Evolutionary conservation across 2,329 filamentous ascomycete genomes (phyloP).

Genomic region (Xylaria polymorpha): DNA sequence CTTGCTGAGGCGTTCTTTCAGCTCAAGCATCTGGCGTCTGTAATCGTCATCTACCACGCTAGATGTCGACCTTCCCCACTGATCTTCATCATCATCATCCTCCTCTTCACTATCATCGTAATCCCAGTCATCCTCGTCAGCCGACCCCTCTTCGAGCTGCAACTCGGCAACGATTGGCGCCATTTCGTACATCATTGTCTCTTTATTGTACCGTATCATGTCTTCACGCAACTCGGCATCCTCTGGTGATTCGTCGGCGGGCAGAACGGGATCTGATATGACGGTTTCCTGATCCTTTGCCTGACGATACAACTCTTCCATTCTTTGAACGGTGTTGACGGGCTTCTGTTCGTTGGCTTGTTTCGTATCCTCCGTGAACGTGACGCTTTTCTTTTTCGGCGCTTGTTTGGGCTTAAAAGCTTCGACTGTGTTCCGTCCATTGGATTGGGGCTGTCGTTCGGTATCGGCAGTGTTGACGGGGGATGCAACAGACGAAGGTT

Average conservation of each 20-base stretch:
- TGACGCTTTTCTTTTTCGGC: slow-evolving; percentile 65
- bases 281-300: slow-evolving; percentile 66
- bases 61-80: slow-evolving; percentile 77
- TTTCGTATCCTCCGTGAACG: slow-evolving; percentile 72
- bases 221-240: slow-evolving; percentile 84
- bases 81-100: slow-evolving; percentile 71
- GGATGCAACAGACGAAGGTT: slow-evolving; percentile 27
- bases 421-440: slow-evolving; percentile 18
- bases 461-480: slow-evolving; percentile 14
- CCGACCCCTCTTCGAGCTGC: slow-evolving; percentile 78
- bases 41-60: slow-evolving; percentile 79
- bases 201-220: slow-evolving; percentile 85
- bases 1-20: slow-evolving; percentile 75
- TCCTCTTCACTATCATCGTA: slow-evolving; percentile 65
- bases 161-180: slow-evolving; percentile 93
- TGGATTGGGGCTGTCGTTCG: slow-evolving; percentile 5
- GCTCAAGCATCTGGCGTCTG: slow-evolving; percentile 82
- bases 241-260: slow-evolving; percentile 80
- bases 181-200: slow-evolving; percentile 76
- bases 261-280: slow-evolving; percentile 67
- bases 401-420: slow-evolving; percentile 26
- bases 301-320: slow-evolving; percentile 67
- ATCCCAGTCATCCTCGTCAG: slow-evolving; percentile 64
- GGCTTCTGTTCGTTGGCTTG: slow-evolving; percentile 51
- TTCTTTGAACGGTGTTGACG: slow-evolving; percentile 58